A percentile compares a stretch with the other conserved stretches of the same genome.
Evolutionary conservation across 305 asterid species (phyloP).

Genomic region (Solanum hybrid): DNA sequence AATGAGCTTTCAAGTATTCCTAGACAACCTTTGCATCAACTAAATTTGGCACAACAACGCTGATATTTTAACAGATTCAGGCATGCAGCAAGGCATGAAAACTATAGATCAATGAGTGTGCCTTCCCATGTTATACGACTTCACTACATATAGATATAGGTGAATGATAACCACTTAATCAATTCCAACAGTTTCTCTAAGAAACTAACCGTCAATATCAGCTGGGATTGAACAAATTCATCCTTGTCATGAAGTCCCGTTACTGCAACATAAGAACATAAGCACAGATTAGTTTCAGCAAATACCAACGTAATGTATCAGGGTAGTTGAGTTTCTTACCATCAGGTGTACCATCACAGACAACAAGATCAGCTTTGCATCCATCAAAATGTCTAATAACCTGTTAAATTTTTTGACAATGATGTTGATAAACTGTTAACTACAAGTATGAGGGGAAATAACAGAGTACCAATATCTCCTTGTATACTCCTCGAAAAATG

Average conservation of each 20-base stretch:
- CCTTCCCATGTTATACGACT: too few relatives aligned
- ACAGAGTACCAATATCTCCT: background rate
- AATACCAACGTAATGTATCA: background rate
- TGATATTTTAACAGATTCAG: background rate
- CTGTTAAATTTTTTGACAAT: slow-evolving; percentile 19
- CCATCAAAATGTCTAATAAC: slow-evolving; percentile 97
- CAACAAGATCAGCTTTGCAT: slow-evolving; percentile 96
- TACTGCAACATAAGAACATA: slow-evolving; percentile 37
- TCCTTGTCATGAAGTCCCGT: slow-evolving; percentile 41
- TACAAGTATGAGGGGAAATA: background rate
- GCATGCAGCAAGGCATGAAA: background rate
- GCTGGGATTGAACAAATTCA: too few relatives aligned
- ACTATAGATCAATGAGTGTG: background rate
- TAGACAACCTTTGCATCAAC: background rate
- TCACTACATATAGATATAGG: background rate
- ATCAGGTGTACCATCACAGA: slow-evolving; percentile 98
- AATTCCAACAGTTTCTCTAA: background rate
- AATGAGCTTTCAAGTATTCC: background rate
- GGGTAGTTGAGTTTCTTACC: slow-evolving; percentile 36
- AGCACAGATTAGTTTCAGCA: background rate
- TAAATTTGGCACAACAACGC: background rate
- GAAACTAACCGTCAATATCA: background rate
- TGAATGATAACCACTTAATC: background rate
- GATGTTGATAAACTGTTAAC: background rate
- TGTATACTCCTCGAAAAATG: background rate